These are phyloP conservation scores for Myriosclerotinia curreyana DNA, from an alignment of 2,329 filamentous ascomycete species.

Conservation along the genomic window DNA sequence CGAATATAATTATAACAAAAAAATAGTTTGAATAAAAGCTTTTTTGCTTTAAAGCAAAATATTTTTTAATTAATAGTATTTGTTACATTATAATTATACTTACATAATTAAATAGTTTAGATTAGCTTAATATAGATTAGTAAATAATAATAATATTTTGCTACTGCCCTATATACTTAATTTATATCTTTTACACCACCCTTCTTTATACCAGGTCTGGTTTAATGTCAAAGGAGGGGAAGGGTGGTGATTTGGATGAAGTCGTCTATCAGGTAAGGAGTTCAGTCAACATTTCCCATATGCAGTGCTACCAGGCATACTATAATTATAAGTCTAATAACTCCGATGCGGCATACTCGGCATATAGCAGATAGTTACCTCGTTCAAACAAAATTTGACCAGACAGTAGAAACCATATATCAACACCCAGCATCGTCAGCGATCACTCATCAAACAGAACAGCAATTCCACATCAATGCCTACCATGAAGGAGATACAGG, in stretches of 20 bases:
- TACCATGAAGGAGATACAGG: not conserved
- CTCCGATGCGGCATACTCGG: not conserved
- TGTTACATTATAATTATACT: too few relatives aligned
- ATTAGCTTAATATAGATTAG: too few relatives aligned
- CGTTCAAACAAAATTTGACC: not conserved
- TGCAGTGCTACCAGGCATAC: slow-evolving; percentile 2
- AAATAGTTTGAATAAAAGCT: too few relatives aligned
- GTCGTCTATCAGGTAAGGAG: not conserved
- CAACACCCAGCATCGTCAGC: not conserved
- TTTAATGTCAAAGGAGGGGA: not conserved
- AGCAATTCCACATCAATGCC: not conserved
- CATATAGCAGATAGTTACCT: slow-evolving; percentile 4
- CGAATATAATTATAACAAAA: too few relatives aligned
- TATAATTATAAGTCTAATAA: not conserved
- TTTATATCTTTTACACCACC: too few relatives aligned
- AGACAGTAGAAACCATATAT: not conserved
- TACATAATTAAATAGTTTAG: too few relatives aligned
- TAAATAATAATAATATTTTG: too few relatives aligned
- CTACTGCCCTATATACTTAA: too few relatives aligned
- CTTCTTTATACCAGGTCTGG: too few relatives aligned
- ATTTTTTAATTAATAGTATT: too few relatives aligned
- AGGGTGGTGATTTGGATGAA: not conserved
- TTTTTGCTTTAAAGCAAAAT: too few relatives aligned
- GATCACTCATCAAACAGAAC: not conserved
- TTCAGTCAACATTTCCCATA: not conserved